These are phyloP conservation scores for Leishmania martiniquensis DNA, from an alignment of 208 protist species.

Conservation along the genomic window DNA sequence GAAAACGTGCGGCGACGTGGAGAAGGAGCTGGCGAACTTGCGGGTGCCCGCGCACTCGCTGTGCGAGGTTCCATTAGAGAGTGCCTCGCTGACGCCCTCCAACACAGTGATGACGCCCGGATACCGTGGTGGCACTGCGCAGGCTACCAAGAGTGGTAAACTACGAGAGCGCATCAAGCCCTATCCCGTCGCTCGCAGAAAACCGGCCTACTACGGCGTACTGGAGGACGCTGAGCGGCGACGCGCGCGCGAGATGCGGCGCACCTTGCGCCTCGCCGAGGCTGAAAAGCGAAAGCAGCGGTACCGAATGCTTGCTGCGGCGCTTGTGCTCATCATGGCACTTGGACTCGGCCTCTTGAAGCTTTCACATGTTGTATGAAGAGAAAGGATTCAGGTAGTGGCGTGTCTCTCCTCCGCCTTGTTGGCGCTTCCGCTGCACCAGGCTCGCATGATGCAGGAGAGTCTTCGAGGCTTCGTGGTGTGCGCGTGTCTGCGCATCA, in stretches of 20 bases:
- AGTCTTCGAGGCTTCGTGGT: background rate
- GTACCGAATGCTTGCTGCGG: conserved; percentile 6
- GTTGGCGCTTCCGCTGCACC: background rate
- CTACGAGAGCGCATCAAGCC: conserved; percentile 12
- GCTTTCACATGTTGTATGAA: background rate
- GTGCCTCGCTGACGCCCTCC: background rate
- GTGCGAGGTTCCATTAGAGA: background rate
- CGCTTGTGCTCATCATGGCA: conserved; percentile 10
- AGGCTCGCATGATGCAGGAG: background rate
- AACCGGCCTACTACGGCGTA: conserved; percentile 10
- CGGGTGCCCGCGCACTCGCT: conserved; percentile 16
- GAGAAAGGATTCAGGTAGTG: background rate
- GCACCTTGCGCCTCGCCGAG: conserved; percentile 9
- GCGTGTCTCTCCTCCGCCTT: background rate
- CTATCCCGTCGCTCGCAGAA: background rate
- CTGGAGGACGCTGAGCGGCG: conserved; percentile 22
- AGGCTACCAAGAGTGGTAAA: background rate
- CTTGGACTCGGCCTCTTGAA: conserved; percentile 2
- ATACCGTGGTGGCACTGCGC: background rate
- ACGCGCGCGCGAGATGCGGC: conserved; percentile 25
- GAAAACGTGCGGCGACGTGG: background rate
- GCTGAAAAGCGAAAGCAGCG: conserved; percentile 1
- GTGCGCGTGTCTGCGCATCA: background rate
- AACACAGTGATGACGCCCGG: background rate
- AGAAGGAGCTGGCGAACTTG: conserved; percentile 12